These are phyloP conservation scores for Neofusicoccum sp. DNA, from an alignment of 2,329 filamentous ascomycete species.

Conservation along the genomic window DNA sequence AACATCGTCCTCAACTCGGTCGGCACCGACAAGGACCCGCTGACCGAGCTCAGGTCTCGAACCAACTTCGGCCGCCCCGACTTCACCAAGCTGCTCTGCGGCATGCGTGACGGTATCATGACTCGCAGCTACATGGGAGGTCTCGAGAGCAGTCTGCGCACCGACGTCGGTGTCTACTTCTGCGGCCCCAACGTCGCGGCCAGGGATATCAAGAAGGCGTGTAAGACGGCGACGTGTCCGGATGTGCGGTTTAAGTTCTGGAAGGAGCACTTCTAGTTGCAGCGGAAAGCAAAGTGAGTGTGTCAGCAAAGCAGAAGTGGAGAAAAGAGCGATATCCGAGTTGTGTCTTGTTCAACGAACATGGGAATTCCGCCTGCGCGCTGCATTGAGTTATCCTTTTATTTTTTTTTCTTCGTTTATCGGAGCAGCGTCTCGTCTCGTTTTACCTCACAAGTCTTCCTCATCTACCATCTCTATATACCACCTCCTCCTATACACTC, in stretches of 20 bases:
- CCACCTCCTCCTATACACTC: no score
- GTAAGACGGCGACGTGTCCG: conserved; percentile 66
- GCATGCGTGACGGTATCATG: conserved; percentile 84
- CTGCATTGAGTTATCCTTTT: background rate
- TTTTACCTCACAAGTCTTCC: no score
- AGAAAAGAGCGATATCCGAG: background rate
- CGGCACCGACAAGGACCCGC: conserved; percentile 79
- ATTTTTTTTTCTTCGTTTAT: background rate
- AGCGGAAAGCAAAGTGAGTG: background rate
- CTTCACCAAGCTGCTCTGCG: conserved; percentile 74
- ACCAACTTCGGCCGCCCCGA: conserved; percentile 96
- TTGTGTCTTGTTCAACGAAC: background rate
- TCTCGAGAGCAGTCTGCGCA: conserved; percentile 71
- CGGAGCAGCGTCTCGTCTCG: no score
- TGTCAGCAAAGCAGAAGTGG: background rate
- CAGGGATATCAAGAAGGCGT: conserved; percentile 79
- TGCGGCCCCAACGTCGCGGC: conserved; percentile 83
- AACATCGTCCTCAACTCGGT: conserved; percentile 98
- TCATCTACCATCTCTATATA: no score
- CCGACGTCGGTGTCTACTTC: conserved; percentile 95
- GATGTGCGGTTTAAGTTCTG: conserved; percentile 96
- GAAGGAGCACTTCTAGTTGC: conserved; percentile 76
- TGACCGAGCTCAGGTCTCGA: conserved; percentile 84
- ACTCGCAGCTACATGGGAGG: conserved; percentile 83
- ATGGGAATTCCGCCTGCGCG: background rate